phyloP scores from a whole-genome alignment of 208 protist species.

The Leishmania martiniquensis region DNA sequence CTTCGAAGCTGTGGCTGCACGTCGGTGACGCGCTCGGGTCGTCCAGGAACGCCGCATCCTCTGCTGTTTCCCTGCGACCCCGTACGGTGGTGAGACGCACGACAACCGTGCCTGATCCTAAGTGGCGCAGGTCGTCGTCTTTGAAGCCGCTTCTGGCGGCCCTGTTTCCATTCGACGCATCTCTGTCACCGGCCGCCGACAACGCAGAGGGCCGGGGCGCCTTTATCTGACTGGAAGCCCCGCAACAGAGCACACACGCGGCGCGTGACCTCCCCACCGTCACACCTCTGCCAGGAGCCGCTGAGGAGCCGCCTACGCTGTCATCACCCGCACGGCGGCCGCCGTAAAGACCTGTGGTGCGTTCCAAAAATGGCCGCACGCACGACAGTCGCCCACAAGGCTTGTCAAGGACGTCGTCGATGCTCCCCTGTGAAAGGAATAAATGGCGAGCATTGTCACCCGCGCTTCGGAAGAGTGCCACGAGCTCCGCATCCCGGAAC shows the following conservation, averaged over 20 bases:
- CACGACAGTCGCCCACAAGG: constrained; percentile 32
- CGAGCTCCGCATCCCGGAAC: constrained; percentile 56
- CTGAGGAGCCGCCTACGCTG: neutral
- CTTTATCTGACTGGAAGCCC: constrained; percentile 29
- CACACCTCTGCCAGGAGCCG: neutral
- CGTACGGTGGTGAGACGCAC: constrained; percentile 58
- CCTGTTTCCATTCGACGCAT: neutral
- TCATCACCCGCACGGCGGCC: neutral
- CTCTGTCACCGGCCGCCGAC: neutral
- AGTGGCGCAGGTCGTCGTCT: constrained; percentile 24
- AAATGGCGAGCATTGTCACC: constrained; percentile 52
- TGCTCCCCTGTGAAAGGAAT: constrained; percentile 85
- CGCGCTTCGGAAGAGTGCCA: constrained; percentile 45
- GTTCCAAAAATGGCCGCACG: constrained; percentile 44
- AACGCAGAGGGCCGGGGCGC: constrained; percentile 11
- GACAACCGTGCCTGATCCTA: constrained; percentile 43
- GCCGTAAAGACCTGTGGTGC: constrained; percentile 32
- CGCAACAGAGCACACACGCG: constrained; percentile 29
- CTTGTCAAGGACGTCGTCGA: constrained; percentile 78
- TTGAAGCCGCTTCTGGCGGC: neutral
- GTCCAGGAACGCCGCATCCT: constrained; percentile 45
- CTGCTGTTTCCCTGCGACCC: constrained; percentile 35
- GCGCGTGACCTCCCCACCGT: constrained; percentile 27
- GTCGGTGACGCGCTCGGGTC: constrained; percentile 21
- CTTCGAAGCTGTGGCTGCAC: constrained; percentile 23